phyloP scores from a whole-genome alignment of 805 yeast genomes.

The Candida chauliodis region DNA sequence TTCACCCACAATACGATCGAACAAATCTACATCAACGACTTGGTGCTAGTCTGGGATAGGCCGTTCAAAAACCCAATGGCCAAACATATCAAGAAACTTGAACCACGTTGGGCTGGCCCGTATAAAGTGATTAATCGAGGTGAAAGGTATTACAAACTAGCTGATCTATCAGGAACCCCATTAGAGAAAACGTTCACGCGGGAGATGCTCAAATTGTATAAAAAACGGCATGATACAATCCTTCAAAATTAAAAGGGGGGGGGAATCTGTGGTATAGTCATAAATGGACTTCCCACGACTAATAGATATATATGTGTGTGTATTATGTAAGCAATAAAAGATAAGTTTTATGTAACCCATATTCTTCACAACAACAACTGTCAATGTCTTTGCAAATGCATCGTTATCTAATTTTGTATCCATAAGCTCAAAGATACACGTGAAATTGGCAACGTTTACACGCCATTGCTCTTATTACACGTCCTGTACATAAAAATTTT shows the following conservation, averaged over 20 bases:
- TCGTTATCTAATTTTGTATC: no score
- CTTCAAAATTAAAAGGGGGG: no score
- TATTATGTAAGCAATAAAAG: no score
- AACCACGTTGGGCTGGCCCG: neutral
- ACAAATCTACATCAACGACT: neutral
- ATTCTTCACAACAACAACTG: no score
- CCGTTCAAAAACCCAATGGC: neutral
- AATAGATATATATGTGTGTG: no score
- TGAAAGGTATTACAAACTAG: neutral
- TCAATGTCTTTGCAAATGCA: no score
- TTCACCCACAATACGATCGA: neutral
- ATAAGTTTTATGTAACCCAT: no score
- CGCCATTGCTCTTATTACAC: neutral
- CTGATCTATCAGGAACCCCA: neutral
- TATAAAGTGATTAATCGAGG: neutral
- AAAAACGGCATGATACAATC: no score
- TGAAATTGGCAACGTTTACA: neutral
- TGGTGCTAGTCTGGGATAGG: neutral
- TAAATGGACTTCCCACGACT: no score
- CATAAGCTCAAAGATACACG: no score
- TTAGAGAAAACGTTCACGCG: neutral
- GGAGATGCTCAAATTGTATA: neutral
- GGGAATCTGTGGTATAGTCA: no score
- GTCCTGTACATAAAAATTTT: conserved; percentile 2
- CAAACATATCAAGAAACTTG: neutral